Conservation (phyloP, 495 filamentous ascomycete species). For the Choiromyces venosus region DNA sequence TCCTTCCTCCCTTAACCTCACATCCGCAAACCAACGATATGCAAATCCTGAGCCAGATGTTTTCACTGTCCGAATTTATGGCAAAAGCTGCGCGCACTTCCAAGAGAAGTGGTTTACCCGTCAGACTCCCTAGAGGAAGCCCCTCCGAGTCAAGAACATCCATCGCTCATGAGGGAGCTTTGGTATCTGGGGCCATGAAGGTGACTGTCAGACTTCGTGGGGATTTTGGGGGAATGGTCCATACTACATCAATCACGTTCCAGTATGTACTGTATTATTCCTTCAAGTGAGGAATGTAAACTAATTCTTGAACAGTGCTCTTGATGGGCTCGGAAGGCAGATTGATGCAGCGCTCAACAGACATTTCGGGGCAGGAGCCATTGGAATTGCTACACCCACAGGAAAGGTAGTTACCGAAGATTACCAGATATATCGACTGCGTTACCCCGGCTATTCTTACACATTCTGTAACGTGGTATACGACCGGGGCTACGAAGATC, state of each 20-base stretch:
- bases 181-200: background rate
- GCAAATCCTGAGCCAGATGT: background rate
- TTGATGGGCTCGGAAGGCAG: conserved; percentile 27
- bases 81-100: background rate
- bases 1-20: background rate
- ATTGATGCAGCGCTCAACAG: conserved; percentile 26
- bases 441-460: conserved; percentile 21
- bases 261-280: conserved; percentile 14
- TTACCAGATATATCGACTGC: conserved; percentile 32
- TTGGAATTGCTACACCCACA: conserved; percentile 27
- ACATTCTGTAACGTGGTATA: conserved; percentile 34
- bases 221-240: conserved; percentile 24
- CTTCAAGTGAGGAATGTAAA: background rate
- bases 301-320: conserved; percentile 16
- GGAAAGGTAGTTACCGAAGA: conserved; percentile 31
- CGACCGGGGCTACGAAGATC: conserved; percentile 19
- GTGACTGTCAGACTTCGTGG: conserved; percentile 30
- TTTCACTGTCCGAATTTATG: background rate
- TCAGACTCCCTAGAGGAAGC: background rate
- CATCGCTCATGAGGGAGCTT: background rate
- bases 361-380: conserved; percentile 31
- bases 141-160: background rate
- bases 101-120: background rate
- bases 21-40: background rate
- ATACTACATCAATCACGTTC: conserved; percentile 28